phyloP scores from a whole-genome alignment of 208 protist species.

The Blastocrithidia nonstop region DNA sequence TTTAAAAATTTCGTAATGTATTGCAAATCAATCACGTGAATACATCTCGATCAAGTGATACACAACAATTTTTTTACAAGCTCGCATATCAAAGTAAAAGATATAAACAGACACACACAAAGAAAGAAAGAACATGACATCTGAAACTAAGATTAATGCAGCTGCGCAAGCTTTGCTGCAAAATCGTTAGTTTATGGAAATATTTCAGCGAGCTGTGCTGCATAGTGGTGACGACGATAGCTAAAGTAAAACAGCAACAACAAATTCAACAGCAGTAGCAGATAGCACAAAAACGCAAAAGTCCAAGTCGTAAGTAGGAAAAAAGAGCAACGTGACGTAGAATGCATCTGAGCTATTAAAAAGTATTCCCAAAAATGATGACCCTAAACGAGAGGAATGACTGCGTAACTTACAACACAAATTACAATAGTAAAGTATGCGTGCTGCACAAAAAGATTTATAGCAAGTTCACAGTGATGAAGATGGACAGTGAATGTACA shows the following conservation, averaged over 20 bases:
- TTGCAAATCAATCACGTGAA: too few species aligned
- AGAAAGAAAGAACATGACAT: too few species aligned
- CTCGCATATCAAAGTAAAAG: too few species aligned
- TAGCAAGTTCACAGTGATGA: constrained; percentile 78
- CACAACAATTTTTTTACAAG: too few species aligned
- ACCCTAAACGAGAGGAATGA: constrained; percentile 53
- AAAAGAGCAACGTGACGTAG: too few species aligned
- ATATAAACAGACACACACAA: too few species aligned
- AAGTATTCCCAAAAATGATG: constrained; percentile 58
- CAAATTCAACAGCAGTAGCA: background rate
- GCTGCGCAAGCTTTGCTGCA: constrained; percentile 45
- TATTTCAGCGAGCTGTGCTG: constrained; percentile 48
- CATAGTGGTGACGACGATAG: constrained; percentile 9
- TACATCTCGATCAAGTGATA: too few species aligned
- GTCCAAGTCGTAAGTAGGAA: too few species aligned
- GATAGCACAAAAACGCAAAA: too few species aligned
- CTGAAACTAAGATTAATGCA: too few species aligned
- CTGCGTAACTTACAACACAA: constrained; percentile 50
- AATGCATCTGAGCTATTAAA: too few species aligned
- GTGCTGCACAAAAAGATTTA: constrained; percentile 39
- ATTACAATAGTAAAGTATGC: constrained; percentile 39
- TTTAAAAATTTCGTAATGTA: too few species aligned
- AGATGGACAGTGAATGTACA: constrained; percentile 80
- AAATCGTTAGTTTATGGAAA: constrained; percentile 64
- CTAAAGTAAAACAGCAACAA: background rate